These are phyloP conservation scores for Ganoderma boninense DNA, from an alignment of 1,284 basidiomycete genomes.

Conservation along the genomic window DNA sequence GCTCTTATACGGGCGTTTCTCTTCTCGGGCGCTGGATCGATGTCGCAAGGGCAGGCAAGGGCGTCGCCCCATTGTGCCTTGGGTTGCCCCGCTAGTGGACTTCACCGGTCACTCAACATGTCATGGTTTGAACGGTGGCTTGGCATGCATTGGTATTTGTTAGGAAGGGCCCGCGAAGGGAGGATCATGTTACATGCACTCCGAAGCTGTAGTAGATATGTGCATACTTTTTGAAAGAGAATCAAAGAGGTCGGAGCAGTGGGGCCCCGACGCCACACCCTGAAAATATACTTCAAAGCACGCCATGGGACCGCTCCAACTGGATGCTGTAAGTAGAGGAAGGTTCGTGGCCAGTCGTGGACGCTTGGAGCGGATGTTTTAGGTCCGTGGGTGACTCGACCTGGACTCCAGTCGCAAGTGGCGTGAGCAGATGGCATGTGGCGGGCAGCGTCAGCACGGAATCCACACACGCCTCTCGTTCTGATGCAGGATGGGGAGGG, in stretches of 20 bases:
- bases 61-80: neutral
- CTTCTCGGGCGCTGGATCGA: neutral
- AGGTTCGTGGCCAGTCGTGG: neutral
- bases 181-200: neutral
- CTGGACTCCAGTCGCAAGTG: slow-evolving; percentile 1
- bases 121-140: neutral
- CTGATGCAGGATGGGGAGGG: slow-evolving; percentile 5
- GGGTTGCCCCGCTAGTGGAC: neutral
- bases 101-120: neutral
- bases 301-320: neutral
- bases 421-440: neutral
- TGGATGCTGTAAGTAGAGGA: neutral
- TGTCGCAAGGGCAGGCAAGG: too few species aligned
- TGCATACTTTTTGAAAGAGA: neutral
- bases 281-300: neutral
- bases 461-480: slow-evolving; percentile 7
- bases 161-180: neutral
- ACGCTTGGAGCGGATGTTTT: slow-evolving; percentile 1
- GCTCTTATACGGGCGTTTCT: neutral
- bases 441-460: neutral
- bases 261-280: neutral
- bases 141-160: neutral
- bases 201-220: neutral
- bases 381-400: slow-evolving; percentile 2
- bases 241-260: neutral